Conservation (phyloP, 2,329 filamentous ascomycete genomes). For the Fusarium albosuccineum region DNA sequence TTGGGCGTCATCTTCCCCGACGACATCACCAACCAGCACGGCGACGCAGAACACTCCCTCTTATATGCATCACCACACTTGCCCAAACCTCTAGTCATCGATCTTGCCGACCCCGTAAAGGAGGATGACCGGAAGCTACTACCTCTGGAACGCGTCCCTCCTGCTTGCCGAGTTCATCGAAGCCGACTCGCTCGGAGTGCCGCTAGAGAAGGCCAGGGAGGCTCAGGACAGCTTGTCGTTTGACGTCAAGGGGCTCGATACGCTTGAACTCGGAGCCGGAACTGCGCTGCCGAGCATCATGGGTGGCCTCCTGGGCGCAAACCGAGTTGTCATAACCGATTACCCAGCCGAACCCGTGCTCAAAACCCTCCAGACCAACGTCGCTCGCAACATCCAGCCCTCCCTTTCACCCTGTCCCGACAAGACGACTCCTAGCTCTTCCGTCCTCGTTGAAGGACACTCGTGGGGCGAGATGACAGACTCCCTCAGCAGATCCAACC, state of each 20-base stretch:
- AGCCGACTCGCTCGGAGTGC: constrained; percentile 55
- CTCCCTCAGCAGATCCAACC: constrained; percentile 46
- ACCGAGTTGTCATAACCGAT: constrained; percentile 71
- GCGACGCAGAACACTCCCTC: constrained; percentile 70
- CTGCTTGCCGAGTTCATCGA: constrained; percentile 69
- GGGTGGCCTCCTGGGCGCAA: constrained; percentile 61
- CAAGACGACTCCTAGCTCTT: constrained; percentile 21
- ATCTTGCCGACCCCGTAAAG: constrained; percentile 61
- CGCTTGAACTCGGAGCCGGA: constrained; percentile 77
- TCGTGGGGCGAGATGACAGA: constrained; percentile 70
- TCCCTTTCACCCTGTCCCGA: constrained; percentile 50
- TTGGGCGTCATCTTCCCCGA: constrained; percentile 76
- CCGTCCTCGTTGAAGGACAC: constrained; percentile 68
- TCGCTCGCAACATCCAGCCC: constrained; percentile 62
- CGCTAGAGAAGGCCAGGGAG: constrained; percentile 31
- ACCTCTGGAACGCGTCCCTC: constrained; percentile 77
- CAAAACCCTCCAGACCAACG: constrained; percentile 69
- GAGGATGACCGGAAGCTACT: constrained; percentile 72
- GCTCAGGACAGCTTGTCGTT: constrained; percentile 49
- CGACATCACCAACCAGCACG: constrained; percentile 75
- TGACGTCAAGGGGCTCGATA: constrained; percentile 63
- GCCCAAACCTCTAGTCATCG: constrained; percentile 58
- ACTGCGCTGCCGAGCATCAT: constrained; percentile 67
- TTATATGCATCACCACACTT: constrained; percentile 69
- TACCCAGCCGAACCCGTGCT: constrained; percentile 75